Percentiles rank a stretch among this genome's conserved stretches.
Evolutionary conservation across 2,329 filamentous ascomycete species (phyloP).

Genomic region (Alternaria rosae): DNA sequence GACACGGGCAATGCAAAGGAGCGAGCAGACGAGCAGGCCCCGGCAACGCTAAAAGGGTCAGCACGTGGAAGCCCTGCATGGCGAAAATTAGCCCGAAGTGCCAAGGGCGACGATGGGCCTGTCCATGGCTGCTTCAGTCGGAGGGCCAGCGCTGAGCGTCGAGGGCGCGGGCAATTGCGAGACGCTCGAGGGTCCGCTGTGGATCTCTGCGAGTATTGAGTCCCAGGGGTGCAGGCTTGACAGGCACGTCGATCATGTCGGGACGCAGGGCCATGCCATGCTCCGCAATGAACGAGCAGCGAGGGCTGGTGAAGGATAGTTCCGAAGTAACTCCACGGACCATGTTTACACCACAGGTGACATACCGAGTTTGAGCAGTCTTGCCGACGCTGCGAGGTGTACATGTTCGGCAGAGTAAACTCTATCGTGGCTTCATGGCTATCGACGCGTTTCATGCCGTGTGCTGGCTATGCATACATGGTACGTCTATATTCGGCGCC

Average conservation of each 20-base stretch:
- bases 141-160: constrained; percentile 9
- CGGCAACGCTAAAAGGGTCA: constrained; percentile 19
- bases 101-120: constrained; percentile 6
- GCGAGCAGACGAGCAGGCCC: constrained; percentile 9
- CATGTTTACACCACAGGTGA: constrained; percentile 6
- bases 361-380: constrained; percentile 5
- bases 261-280: constrained; percentile 9
- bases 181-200: constrained; percentile 10
- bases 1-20: constrained; percentile 11
- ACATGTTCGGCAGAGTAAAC: constrained; percentile 11
- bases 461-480: constrained; percentile 26
- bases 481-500: constrained; percentile 22
- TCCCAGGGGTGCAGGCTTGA: background rate
- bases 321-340: constrained; percentile 16
- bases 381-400: constrained; percentile 4
- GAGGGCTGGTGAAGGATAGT: constrained; percentile 7
- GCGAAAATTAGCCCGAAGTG: constrained; percentile 16
- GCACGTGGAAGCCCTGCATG: constrained; percentile 38
- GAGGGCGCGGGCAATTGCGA: background rate
- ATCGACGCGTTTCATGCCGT: constrained; percentile 22
- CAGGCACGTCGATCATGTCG: constrained; percentile 21
- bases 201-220: constrained; percentile 5
- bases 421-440: constrained; percentile 19
- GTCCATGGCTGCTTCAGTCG: constrained; percentile 12
- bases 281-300: constrained; percentile 3